Conservation (phyloP, 805 yeast genomes). For the Hanseniaspora mollemarum region DNA sequence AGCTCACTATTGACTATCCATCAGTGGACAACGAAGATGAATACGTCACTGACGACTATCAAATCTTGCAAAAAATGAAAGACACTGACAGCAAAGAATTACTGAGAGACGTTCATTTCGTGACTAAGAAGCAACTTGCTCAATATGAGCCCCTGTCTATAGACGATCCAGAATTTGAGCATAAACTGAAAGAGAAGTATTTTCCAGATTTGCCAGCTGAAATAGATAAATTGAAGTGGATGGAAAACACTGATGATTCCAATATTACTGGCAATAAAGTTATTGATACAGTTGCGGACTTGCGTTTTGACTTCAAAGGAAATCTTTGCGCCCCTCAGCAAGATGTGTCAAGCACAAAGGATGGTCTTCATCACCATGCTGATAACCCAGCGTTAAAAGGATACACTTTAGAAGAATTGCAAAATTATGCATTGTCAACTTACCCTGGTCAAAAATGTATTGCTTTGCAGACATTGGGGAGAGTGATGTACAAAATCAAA, state of each 20-base stretch:
- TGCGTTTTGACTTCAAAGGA: conserved; percentile 85
- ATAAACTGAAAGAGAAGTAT: conserved; percentile 68
- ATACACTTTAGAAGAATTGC: conserved; percentile 73
- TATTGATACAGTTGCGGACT: conserved; percentile 45
- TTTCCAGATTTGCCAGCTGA: conserved; percentile 86
- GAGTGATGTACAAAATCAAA: conserved; percentile 73
- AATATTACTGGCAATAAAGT: conserved; percentile 26
- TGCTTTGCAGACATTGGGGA: conserved; percentile 76
- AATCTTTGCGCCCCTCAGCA: conserved; percentile 52
- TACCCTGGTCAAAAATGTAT: conserved; percentile 77
- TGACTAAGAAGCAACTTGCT: conserved; percentile 35
- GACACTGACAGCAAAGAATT: conserved; percentile 36
- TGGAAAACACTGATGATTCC: conserved; percentile 45
- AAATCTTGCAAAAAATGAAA: conserved; percentile 37
- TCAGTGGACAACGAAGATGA: conserved; percentile 40
- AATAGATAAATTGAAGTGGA: conserved; percentile 78
- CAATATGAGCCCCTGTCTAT: conserved; percentile 37
- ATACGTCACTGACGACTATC: conserved; percentile 39
- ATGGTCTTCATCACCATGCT: conserved; percentile 86
- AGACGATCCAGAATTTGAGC: conserved; percentile 66
- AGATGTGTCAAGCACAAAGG: conserved; percentile 36
- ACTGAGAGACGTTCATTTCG: conserved; percentile 49
- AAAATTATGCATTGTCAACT: conserved; percentile 65
- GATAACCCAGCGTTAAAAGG: conserved; percentile 85
- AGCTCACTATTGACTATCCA: neutral